A percentile compares a stretch with the other conserved stretches of the same genome.
Evolutionary conservation across 371 early-diverging fungal genomes (phyloP).

Genomic region (Mortierella sp.): DNA sequence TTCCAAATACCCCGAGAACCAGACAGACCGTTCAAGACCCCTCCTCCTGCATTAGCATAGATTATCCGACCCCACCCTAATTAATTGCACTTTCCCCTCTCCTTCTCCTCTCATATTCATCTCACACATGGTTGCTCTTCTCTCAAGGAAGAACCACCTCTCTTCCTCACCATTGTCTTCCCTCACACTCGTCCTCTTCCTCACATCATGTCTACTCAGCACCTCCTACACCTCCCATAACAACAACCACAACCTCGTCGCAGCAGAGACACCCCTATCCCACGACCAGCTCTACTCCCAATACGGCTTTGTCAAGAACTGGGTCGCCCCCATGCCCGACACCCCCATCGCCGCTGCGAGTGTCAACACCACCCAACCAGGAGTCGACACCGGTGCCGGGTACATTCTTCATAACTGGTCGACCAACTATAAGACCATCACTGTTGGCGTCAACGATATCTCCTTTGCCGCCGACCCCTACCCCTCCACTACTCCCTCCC

Average conservation of each 20-base stretch:
- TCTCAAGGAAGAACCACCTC: background rate
- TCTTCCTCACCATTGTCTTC: background rate
- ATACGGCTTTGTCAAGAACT: constrained; percentile 37
- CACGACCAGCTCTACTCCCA: constrained; percentile 42
- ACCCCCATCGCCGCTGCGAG: constrained; percentile 15
- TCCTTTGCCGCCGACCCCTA: constrained; percentile 65
- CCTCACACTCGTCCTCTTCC: constrained; percentile 17
- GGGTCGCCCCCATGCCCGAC: constrained; percentile 51
- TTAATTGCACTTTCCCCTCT: constrained; percentile 2
- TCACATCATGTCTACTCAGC: constrained; percentile 27
- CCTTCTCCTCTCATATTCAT: background rate
- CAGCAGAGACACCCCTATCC: constrained; percentile 32
- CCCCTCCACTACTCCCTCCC: constrained; percentile 2
- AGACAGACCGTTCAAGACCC: background rate
- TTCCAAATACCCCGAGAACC: background rate
- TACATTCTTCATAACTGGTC: constrained; percentile 48
- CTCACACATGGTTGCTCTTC: background rate
- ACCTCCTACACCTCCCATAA: constrained; percentile 5
- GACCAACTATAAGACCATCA: constrained; percentile 38
- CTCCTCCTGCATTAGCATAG: background rate
- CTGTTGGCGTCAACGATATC: constrained; percentile 53
- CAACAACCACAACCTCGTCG: background rate
- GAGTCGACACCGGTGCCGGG: constrained; percentile 13
- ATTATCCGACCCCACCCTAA: constrained; percentile 3
- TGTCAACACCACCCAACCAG: background rate